Conservation (phyloP, 352 stramenopile genomes). For the Pythium brachiatum region DNA sequence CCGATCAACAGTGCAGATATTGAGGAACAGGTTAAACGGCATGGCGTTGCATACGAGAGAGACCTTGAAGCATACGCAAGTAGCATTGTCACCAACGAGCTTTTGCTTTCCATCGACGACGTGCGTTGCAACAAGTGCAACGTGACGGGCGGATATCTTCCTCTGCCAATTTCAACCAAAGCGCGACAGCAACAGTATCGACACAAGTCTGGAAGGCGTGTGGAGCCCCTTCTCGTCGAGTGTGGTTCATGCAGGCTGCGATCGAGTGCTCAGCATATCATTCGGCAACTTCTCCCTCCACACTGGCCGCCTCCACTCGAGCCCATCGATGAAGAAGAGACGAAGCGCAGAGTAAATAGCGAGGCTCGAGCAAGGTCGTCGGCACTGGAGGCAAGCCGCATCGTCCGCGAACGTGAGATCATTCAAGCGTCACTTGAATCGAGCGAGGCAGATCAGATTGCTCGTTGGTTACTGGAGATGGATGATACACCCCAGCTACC, state of each 20-base stretch:
- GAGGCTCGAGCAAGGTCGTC: no score
- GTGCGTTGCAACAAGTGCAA: not conserved
- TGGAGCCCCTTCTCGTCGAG: constrained; percentile 6
- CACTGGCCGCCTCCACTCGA: not conserved
- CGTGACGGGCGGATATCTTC: not conserved
- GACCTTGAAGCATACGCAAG: constrained; percentile 1
- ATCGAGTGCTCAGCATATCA: no score
- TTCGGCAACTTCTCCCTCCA: no score
- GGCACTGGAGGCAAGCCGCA: no score
- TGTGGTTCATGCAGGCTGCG: not conserved
- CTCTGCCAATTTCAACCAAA: not conserved
- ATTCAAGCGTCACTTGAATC: not conserved
- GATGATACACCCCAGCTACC: not conserved
- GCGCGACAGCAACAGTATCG: not conserved
- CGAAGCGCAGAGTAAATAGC: not conserved
- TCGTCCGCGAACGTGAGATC: not conserved
- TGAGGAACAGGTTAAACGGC: not conserved
- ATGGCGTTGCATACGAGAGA: not conserved
- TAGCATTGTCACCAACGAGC: constrained; percentile 9
- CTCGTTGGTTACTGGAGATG: not conserved
- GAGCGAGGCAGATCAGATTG: not conserved
- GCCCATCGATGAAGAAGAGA: not conserved
- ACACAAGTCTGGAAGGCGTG: not conserved
- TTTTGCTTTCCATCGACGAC: not conserved
- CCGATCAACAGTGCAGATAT: constrained; percentile 3